Percentiles rank a stretch among this genome's conserved stretches.
Conservation (phyloP, 495 filamentous ascomycete species). For the Eremomyces bilateralis region DNA sequence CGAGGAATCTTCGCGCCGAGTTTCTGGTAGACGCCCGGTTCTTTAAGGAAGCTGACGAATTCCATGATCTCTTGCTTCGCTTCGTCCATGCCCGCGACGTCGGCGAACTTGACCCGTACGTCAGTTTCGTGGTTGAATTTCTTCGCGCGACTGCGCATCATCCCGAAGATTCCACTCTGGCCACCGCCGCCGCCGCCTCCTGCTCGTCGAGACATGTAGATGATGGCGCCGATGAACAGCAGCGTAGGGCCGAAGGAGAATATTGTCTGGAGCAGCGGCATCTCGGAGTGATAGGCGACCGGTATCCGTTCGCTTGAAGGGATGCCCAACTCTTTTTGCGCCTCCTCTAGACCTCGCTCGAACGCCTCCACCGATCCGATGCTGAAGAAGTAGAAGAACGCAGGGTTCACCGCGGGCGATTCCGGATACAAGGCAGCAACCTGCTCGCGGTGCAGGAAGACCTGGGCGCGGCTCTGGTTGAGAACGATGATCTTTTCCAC, state of each 20-base stretch:
- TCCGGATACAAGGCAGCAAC: constrained; percentile 61
- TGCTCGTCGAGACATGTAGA: constrained; percentile 48
- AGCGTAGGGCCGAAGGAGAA: constrained; percentile 71
- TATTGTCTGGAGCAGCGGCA: constrained; percentile 36
- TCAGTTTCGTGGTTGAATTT: constrained; percentile 92
- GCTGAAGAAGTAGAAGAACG: constrained; percentile 78
- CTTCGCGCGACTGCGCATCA: constrained; percentile 86
- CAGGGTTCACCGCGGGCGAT: constrained; percentile 42
- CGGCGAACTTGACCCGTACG: constrained; percentile 87
- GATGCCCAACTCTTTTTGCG: constrained; percentile 69
- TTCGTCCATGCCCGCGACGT: constrained; percentile 97
- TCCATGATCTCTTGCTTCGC: constrained; percentile 98
- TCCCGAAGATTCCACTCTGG: constrained; percentile 70
- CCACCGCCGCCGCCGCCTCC: constrained; percentile 39
- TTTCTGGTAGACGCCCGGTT: constrained; percentile 71
- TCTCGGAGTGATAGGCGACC: constrained; percentile 62
- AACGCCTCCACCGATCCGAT: constrained; percentile 90
- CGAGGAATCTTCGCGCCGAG: constrained; percentile 94
- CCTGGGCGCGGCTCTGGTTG: constrained; percentile 49
- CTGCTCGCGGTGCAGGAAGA: constrained; percentile 69
- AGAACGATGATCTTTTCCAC: constrained; percentile 81
- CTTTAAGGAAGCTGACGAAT: constrained; percentile 89
- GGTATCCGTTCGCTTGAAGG: constrained; percentile 72
- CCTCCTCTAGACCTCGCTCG: constrained; percentile 66
- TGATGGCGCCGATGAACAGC: constrained; percentile 58